phyloP scores from a whole-genome alignment of 2,329 filamentous ascomycete genomes.

The Talaromyces atroroseus region DNA sequence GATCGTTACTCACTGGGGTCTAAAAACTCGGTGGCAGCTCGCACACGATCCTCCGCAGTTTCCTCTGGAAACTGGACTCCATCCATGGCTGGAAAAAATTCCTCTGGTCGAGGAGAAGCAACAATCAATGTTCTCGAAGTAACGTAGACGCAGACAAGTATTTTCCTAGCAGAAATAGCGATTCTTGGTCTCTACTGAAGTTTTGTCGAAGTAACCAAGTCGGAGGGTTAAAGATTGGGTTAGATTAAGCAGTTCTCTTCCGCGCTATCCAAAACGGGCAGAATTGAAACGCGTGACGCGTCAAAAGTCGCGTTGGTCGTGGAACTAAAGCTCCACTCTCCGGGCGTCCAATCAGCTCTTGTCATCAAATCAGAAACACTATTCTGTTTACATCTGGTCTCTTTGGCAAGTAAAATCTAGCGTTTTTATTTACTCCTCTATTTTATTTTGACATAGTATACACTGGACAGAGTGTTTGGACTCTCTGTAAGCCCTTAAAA shows the following conservation, averaged over 20 bases:
- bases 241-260: background rate
- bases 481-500: background rate
- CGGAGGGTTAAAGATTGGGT: background rate
- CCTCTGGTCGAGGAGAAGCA: slow-evolving; percentile 15
- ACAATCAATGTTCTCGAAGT: background rate
- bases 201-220: background rate
- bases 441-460: background rate
- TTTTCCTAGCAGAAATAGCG: background rate
- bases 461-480: background rate
- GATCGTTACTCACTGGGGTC: slow-evolving; percentile 69
- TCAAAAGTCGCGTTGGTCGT: slow-evolving; percentile 4
- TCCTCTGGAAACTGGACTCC: slow-evolving; percentile 74
- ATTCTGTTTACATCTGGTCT: too few species aligned
- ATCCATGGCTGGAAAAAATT: slow-evolving; percentile 53
- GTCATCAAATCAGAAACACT: background rate
- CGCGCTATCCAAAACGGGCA: slow-evolving; percentile 9
- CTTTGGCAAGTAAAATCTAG: background rate
- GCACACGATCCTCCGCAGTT: slow-evolving; percentile 74
- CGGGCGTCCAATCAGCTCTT: background rate
- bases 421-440: background rate
- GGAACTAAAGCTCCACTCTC: background rate
- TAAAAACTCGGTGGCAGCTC: slow-evolving; percentile 84
- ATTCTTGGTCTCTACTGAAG: background rate
- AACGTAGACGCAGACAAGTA: background rate
- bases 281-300: slow-evolving; percentile 14